Evolutionary conservation across 352 stramenopile genomes (phyloP), one percentile per base, ranked within the genome.

Genomic region (Thraustotheca clavata): DNA sequence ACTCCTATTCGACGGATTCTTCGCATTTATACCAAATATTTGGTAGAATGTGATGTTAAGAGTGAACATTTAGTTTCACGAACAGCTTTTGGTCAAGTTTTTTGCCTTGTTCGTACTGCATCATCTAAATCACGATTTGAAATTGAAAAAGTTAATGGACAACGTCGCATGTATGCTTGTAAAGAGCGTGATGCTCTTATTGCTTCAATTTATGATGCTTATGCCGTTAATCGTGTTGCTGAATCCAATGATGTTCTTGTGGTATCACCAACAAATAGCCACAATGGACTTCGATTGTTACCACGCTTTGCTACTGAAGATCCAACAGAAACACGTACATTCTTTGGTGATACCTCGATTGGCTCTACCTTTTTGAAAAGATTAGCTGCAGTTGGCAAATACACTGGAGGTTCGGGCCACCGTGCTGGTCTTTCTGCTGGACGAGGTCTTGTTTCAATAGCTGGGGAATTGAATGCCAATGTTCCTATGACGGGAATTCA

Each of bases 381-480:
- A 6, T 82, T 94, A 71, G 73, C 77, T 38, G 73, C 81, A 9
- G 73, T 91, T 16, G 77, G 78, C 4, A 91, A 90, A 48, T 70
- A 85, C 41, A 65, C 57, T 3, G 26, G n/a, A 20, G 73, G 72
- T 2, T 79, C 11, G 9, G 57, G 57, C 41, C 46, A 54, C 24
- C 57, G 75, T 5, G 77, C 76, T 0, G 61, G 78, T 26, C 80
- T 79, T 60, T 69, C 76, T 46, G 76, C 75, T 2, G 82, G 91
- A 50, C 76, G 73, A 77, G 76, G 76, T 82, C 89, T 94, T 49
- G 70, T 92, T 24, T 74, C 85, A 43, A 92, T 92, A 63, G 83
- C 87, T 16, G 72, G 79, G 43, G 88, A 96, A 60, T 95, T 96
- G 65, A 96, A 96, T 39, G 85, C 87, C 11, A 96, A 96, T 50